phyloP scores from a whole-genome alignment of 257 asterid genomes.

The Galeopsis tetrahit region DNA sequence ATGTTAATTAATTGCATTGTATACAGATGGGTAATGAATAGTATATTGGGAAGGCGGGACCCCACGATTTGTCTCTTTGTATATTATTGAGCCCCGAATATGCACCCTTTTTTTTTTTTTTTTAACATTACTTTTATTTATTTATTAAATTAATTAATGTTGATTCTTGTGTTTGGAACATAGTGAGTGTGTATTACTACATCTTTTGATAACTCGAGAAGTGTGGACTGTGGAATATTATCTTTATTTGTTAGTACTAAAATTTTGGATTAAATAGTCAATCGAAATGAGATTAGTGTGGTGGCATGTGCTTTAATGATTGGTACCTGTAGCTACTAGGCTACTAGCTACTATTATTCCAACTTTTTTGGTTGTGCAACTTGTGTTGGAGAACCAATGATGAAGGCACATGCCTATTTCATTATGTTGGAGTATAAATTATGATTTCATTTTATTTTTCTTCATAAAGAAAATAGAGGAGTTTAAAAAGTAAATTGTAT shows the following conservation, averaged over 20 bases:
- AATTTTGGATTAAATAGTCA: too few relatives aligned
- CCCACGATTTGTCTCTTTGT: slow-evolving; percentile 30
- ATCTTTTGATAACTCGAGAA: neutral
- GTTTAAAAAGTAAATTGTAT: neutral
- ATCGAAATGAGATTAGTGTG: neutral
- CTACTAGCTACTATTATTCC: neutral
- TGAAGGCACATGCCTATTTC: slow-evolving; percentile 23
- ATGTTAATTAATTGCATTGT: neutral
- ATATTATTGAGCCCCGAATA: neutral
- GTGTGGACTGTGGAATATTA: neutral
- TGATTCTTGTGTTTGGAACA: slow-evolving; percentile 6
- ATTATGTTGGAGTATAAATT: neutral
- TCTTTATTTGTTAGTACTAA: too few relatives aligned
- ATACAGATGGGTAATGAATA: slow-evolving; percentile 17
- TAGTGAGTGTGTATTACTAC: neutral
- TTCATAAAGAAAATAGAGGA: neutral
- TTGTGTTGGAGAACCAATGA: slow-evolving; percentile 20
- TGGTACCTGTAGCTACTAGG: slow-evolving; percentile 3
- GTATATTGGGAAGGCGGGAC: slow-evolving; percentile 6
- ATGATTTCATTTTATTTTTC: neutral
- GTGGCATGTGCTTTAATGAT: slow-evolving; percentile 36
- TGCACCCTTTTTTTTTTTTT: neutral
- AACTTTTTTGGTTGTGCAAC: neutral
- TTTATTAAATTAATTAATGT: neutral
- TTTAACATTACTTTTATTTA: neutral